phyloP scores from a whole-genome alignment of 1,139 yeast species.

The Candida glucosophila region DNA sequence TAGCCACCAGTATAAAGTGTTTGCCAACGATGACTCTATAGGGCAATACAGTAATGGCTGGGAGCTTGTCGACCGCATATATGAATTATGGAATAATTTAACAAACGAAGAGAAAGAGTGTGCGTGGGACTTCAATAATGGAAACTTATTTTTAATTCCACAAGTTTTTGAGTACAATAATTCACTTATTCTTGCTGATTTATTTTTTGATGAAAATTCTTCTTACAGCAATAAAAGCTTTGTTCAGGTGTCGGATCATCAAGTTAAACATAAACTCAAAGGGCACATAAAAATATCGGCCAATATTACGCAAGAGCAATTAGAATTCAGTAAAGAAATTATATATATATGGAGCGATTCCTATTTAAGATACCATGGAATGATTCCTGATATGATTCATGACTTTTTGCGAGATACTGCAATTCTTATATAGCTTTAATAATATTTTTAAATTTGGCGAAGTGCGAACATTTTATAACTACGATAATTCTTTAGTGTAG shows the following conservation, averaged over 20 bases:
- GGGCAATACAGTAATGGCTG: slow-evolving; percentile 14
- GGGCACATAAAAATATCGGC: slow-evolving; percentile 11
- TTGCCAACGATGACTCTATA: slow-evolving; percentile 7
- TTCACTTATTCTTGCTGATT: slow-evolving; percentile 10
- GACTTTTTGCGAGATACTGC: slow-evolving; percentile 3
- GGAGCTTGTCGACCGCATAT: slow-evolving; percentile 13
- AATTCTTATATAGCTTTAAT: too few relatives aligned
- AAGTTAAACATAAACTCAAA: slow-evolving; percentile 10
- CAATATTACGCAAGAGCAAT: slow-evolving; percentile 7
- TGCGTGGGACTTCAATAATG: slow-evolving; percentile 13
- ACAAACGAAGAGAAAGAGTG: slow-evolving; percentile 6
- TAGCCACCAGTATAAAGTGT: slow-evolving; percentile 10
- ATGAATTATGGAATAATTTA: slow-evolving; percentile 6
- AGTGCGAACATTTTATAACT: too few relatives aligned
- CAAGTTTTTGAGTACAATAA: slow-evolving; percentile 10
- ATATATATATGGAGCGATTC: slow-evolving; percentile 15
- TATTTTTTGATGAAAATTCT: slow-evolving; percentile 13
- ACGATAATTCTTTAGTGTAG: too few relatives aligned
- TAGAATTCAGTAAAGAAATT: slow-evolving; percentile 12
- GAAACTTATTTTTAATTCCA: slow-evolving; percentile 14
- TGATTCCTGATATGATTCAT: slow-evolving; percentile 4
- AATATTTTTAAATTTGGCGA: background rate
- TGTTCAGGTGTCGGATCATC: slow-evolving; percentile 8
- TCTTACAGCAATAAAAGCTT: slow-evolving; percentile 6
- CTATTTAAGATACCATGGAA: slow-evolving; percentile 9